These are phyloP conservation scores for Saccharum officinarum DNA, from an alignment of 176 grass and related monocot genomes.

Conservation along the genomic window DNA sequence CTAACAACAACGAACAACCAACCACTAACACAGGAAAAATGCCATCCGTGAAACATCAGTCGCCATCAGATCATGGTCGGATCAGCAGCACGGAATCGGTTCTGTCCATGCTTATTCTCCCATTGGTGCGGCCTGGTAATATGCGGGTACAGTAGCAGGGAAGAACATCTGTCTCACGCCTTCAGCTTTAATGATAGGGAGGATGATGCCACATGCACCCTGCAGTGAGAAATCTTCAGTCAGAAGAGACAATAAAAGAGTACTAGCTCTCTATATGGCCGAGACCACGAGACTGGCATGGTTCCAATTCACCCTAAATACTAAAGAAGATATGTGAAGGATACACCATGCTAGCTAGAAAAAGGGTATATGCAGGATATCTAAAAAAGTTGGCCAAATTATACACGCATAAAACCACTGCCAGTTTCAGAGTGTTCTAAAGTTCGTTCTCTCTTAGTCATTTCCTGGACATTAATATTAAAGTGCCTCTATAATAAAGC, in stretches of 20 bases:
- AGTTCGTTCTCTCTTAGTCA: not conserved
- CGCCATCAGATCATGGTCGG: not conserved
- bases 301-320: too few relatives aligned
- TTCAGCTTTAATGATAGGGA: constrained; percentile 98
- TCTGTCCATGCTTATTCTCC: constrained; percentile 2
- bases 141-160: constrained; percentile 85
- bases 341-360: not conserved
- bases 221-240: constrained; percentile 29
- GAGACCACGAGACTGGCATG: not conserved
- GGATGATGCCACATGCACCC: constrained; percentile 89
- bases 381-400: not conserved
- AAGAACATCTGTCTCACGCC: constrained; percentile 98
- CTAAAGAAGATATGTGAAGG: not conserved
- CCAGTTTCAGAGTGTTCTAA: not conserved
- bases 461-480: not conserved
- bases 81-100: not conserved
- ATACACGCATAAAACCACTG: not conserved
- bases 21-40: constrained; percentile 34
- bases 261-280: not conserved
- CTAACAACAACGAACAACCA: constrained; percentile 6
- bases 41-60: not conserved
- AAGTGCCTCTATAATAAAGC: not conserved
- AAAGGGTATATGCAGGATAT: not conserved
- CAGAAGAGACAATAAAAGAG: not conserved
- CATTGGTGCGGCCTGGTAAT: constrained; percentile 59